A percentile compares a stretch with the other conserved stretches of the same genome.
These are phyloP conservation scores for Russula olivacea DNA, from an alignment of 768 basidiomycete species.

Conservation along the genomic window DNA sequence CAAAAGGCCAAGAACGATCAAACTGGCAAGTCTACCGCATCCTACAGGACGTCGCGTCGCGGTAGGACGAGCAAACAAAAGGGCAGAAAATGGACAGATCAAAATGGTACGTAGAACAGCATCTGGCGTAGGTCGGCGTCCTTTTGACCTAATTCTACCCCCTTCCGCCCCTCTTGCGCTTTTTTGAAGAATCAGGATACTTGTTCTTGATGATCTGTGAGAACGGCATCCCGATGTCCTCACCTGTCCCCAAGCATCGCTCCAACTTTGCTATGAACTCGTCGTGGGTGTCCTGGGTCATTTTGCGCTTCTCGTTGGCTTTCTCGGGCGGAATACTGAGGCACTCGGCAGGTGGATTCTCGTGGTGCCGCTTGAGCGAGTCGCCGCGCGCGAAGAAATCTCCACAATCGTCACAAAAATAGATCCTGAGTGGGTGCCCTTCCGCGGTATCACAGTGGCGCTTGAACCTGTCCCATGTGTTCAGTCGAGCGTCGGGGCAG, in stretches of 20 bases:
- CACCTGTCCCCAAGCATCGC: background rate
- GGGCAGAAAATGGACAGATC: too few species aligned
- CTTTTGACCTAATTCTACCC: background rate
- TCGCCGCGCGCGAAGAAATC: background rate
- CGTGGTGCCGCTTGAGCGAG: background rate
- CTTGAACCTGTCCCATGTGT: background rate
- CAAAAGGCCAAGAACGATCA: too few species aligned
- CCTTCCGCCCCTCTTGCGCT: background rate
- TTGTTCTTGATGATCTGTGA: background rate
- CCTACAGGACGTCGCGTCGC: too few species aligned
- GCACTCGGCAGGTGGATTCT: background rate
- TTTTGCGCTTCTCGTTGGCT: background rate
- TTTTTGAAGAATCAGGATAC: background rate
- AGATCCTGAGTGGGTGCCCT: background rate
- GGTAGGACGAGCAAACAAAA: too few species aligned
- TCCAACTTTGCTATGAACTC: background rate
- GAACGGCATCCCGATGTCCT: background rate
- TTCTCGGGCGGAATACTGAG: background rate
- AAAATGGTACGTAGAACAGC: too few species aligned
- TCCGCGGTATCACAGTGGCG: background rate
- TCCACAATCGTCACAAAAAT: background rate
- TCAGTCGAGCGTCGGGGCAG: background rate
- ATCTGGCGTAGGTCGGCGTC: too few species aligned
- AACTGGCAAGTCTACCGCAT: too few species aligned
- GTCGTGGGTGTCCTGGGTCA: background rate